phyloP scores from a whole-genome alignment of 345 rosid species.

The Acer negundo region DNA sequence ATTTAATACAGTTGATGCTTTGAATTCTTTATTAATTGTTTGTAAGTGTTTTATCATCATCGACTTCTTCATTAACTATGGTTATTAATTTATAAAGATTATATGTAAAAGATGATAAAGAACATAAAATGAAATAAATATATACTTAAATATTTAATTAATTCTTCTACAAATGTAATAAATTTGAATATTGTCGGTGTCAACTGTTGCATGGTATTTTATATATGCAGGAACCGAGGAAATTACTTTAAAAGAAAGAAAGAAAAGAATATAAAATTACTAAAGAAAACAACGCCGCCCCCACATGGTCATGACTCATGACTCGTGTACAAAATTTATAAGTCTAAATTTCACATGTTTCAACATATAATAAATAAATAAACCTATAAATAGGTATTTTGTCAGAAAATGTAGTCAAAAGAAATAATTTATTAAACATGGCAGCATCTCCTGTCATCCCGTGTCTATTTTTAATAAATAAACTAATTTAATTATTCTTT shows the following conservation, averaged over 20 bases:
- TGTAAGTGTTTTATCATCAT: too few species aligned
- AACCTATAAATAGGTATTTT: too few species aligned
- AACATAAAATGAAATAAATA: too few species aligned
- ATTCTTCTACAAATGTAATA: background rate
- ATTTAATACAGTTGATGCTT: too few species aligned
- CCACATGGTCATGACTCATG: background rate
- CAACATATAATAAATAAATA: background rate
- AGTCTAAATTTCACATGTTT: background rate
- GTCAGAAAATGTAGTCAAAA: background rate
- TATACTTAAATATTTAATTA: too few species aligned
- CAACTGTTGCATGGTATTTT: too few species aligned
- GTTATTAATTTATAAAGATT: too few species aligned
- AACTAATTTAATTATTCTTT: too few species aligned
- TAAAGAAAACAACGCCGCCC: background rate
- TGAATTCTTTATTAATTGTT: too few species aligned
- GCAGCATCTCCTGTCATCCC: background rate
- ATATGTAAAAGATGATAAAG: too few species aligned
- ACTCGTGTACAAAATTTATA: background rate
- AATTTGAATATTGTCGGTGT: background rate
- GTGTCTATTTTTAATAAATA: too few species aligned
- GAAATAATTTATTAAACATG: background rate
- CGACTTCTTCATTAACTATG: too few species aligned
- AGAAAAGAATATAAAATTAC: background rate
- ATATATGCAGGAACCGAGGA: background rate
- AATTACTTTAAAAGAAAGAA: background rate